Conservation (phyloP, 2,329 filamentous ascomycete genomes). For the Colletotrichum spinosum region DNA sequence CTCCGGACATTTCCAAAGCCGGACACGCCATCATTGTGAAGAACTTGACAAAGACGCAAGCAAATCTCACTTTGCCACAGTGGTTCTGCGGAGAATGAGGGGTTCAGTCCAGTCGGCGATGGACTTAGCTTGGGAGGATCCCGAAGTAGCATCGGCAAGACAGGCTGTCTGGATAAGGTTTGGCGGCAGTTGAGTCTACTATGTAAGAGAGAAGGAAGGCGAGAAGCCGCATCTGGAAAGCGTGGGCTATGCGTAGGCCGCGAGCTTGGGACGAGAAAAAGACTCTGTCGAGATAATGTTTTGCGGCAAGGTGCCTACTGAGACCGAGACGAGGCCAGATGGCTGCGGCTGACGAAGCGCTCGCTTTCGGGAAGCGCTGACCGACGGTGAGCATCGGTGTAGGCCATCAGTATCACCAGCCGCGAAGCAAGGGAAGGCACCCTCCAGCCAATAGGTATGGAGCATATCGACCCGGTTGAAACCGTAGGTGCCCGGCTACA, state of each 20-base stretch:
- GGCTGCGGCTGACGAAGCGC: no score
- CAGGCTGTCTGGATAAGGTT: slow-evolving; percentile 1
- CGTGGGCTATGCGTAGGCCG: background rate
- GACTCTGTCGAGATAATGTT: background rate
- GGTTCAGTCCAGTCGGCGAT: slow-evolving; percentile 9
- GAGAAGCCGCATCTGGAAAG: background rate
- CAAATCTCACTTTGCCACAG: slow-evolving; percentile 13
- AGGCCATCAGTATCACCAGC: background rate
- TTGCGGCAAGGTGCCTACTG: no score
- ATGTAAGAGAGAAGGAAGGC: slow-evolving; percentile 1
- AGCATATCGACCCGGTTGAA: no score
- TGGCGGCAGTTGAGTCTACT: slow-evolving; percentile 23
- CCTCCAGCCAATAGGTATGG: no score
- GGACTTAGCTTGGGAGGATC: background rate
- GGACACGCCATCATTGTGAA: background rate
- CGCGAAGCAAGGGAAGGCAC: no score
- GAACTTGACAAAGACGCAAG: background rate
- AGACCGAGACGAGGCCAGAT: no score
- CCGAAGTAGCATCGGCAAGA: slow-evolving; percentile 7
- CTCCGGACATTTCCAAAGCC: background rate
- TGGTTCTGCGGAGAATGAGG: slow-evolving; percentile 27
- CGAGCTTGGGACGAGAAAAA: background rate
- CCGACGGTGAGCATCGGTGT: slow-evolving; percentile 12
- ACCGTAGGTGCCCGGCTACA: no score
- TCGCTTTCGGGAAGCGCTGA: background rate